Conservation (phyloP, 495 filamentous ascomycete species). For the Cercophora newfieldiana region DNA sequence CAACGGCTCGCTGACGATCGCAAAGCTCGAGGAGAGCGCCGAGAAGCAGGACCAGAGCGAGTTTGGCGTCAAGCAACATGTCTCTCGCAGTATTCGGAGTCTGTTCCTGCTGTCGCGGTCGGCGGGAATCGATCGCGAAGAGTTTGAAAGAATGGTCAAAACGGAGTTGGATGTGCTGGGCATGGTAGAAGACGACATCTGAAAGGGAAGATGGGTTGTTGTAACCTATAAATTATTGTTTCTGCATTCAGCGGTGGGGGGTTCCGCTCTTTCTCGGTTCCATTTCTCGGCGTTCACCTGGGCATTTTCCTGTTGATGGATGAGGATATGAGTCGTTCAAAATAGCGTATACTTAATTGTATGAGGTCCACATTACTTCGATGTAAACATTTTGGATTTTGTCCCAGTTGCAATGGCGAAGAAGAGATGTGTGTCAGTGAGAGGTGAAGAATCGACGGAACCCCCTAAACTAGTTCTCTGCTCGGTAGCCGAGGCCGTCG, state of each 20-base stretch:
- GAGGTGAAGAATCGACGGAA: background rate
- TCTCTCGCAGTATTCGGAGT: conserved; percentile 84
- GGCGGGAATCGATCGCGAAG: conserved; percentile 76
- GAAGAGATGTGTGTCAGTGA: background rate
- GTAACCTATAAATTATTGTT: background rate
- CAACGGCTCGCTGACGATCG: conserved; percentile 57
- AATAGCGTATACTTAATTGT: background rate
- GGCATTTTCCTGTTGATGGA: background rate
- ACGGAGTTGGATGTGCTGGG: conserved; percentile 77
- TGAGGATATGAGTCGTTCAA: background rate
- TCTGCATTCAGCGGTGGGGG: conserved; percentile 10
- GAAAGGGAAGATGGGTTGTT: background rate
- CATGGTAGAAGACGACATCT: conserved; percentile 67
- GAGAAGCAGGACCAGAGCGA: conserved; percentile 67
- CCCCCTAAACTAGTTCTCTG: no score
- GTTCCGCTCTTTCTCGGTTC: conserved; percentile 6
- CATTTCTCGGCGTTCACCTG: background rate
- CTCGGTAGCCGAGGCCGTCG: no score
- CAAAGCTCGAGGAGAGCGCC: conserved; percentile 63
- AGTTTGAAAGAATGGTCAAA: conserved; percentile 79
- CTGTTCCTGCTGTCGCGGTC: conserved; percentile 77
- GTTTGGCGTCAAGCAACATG: conserved; percentile 83
- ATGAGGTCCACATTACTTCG: background rate
- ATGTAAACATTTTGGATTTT: background rate
- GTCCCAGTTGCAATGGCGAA: no score